These are phyloP conservation scores for Apiospora kogelbergensis DNA, from an alignment of 2,329 filamentous ascomycete genomes.

Conservation along the genomic window DNA sequence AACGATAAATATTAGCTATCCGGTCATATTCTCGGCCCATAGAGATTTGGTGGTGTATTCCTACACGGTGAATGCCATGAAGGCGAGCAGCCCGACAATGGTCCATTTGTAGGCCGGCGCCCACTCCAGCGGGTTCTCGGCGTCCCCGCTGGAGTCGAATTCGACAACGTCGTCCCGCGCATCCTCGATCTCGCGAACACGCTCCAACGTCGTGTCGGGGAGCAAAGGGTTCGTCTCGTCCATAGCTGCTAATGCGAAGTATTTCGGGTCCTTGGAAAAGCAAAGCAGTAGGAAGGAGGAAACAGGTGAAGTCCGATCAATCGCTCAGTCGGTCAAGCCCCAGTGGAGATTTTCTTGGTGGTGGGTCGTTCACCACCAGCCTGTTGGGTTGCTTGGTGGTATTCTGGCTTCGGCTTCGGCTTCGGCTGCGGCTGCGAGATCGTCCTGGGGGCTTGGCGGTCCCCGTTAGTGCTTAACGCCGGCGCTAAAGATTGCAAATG, in stretches of 20 bases:
- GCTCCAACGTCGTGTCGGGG: conserved; percentile 23
- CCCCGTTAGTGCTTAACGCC: background rate
- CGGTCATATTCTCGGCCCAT: background rate
- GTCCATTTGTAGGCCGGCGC: conserved; percentile 50
- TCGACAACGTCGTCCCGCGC: conserved; percentile 36
- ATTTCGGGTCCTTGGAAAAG: background rate
- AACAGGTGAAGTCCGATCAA: background rate
- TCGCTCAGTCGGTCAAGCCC: background rate
- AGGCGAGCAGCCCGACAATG: conserved; percentile 51
- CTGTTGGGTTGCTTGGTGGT: background rate
- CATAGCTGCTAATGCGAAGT: conserved; percentile 21
- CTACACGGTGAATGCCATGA: conserved; percentile 58
- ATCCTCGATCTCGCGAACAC: conserved; percentile 20
- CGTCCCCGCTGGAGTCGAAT: conserved; percentile 45
- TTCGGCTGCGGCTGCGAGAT: background rate
- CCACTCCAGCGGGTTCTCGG: conserved; percentile 56
- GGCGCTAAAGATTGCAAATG: background rate
- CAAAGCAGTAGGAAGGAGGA: background rate
- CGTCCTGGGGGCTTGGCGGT: background rate
- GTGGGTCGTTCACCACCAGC: background rate
- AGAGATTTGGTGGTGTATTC: background rate
- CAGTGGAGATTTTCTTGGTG: background rate
- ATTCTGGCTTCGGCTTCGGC: background rate
- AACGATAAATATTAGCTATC: background rate
- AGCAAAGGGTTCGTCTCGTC: conserved; percentile 36